Conservation (phyloP, 768 basidiomycete species). For the Ephemerocybe angulata region DNA sequence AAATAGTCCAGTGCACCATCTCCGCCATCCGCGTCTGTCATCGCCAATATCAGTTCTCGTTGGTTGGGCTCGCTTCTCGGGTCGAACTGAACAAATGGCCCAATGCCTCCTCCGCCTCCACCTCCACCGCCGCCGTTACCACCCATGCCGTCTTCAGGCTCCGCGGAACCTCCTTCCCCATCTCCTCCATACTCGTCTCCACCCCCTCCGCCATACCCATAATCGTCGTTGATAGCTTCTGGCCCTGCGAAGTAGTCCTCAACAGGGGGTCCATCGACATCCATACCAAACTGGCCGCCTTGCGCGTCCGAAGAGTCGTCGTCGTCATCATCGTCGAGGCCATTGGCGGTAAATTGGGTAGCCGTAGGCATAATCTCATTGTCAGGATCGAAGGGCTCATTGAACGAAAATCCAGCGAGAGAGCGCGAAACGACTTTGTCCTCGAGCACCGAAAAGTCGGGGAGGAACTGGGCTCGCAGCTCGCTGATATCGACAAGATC, state of each 20-base stretch:
- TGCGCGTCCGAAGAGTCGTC: slow-evolving; percentile 36
- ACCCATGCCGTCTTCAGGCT: slow-evolving; percentile 21
- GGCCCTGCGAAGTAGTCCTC: slow-evolving; percentile 37
- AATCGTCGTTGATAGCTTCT: slow-evolving; percentile 40
- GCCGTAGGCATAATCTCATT: slow-evolving; percentile 43
- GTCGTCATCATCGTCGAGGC: slow-evolving; percentile 46
- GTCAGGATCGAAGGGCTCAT: slow-evolving; percentile 42
- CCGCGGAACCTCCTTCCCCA: slow-evolving; percentile 41
- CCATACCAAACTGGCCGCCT: slow-evolving; percentile 35
- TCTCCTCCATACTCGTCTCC: slow-evolving; percentile 39
- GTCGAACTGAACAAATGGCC: slow-evolving; percentile 75
- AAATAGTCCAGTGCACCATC: slow-evolving; percentile 81
- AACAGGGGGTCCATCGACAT: slow-evolving; percentile 19
- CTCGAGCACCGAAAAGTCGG: slow-evolving; percentile 60
- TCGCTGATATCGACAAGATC: slow-evolving; percentile 63
- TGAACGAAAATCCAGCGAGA: slow-evolving; percentile 78
- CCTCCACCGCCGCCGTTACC: slow-evolving; percentile 39
- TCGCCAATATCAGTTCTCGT: slow-evolving; percentile 80
- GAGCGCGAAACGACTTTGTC: slow-evolving; percentile 78
- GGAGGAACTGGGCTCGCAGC: slow-evolving; percentile 70
- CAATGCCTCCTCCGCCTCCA: slow-evolving; percentile 36
- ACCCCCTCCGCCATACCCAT: slow-evolving; percentile 34
- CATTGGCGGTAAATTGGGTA: slow-evolving; percentile 55
- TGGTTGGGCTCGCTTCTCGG: slow-evolving; percentile 74
- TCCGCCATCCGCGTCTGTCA: slow-evolving; percentile 61